phyloP scores from a whole-genome alignment of 2,329 filamentous ascomycete species.

The Nothophoma quercina region DNA sequence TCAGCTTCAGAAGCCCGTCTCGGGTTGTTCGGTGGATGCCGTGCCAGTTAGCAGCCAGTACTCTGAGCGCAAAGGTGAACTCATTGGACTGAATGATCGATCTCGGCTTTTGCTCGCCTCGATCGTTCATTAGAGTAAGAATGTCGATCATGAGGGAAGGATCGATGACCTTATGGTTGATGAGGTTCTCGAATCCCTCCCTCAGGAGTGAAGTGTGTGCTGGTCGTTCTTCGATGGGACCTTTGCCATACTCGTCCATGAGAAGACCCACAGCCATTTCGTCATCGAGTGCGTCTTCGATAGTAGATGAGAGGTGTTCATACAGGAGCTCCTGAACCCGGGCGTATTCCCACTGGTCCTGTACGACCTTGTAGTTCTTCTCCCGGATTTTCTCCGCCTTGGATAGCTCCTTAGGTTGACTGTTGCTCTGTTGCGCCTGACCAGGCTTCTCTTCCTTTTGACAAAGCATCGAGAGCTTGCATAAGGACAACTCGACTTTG shows the following conservation, averaged over 20 bases:
- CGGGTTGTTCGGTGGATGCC: slow-evolving; percentile 53
- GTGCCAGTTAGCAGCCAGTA: slow-evolving; percentile 62
- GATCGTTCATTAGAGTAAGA: slow-evolving; percentile 78
- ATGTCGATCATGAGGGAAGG: slow-evolving; percentile 71
- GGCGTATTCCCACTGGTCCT: slow-evolving; percentile 72
- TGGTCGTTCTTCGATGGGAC: slow-evolving; percentile 64
- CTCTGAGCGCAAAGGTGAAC: slow-evolving; percentile 77
- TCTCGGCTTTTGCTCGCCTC: slow-evolving; percentile 48
- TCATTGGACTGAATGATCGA: slow-evolving; percentile 62
- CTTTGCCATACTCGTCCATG: slow-evolving; percentile 69
- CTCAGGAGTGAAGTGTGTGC: slow-evolving; percentile 76
- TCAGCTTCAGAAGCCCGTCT: slow-evolving; percentile 64
- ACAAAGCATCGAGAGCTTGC: slow-evolving; percentile 73
- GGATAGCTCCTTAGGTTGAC: slow-evolving; percentile 30
- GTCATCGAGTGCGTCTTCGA: slow-evolving; percentile 78
- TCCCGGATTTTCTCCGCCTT: slow-evolving; percentile 52
- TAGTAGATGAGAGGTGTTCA: slow-evolving; percentile 71
- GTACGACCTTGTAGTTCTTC: slow-evolving; percentile 48
- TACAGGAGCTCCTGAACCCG: slow-evolving; percentile 82
- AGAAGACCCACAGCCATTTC: slow-evolving; percentile 79
- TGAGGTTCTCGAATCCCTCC: slow-evolving; percentile 71
- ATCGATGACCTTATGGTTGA: slow-evolving; percentile 73
- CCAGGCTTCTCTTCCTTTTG: slow-evolving; percentile 56
- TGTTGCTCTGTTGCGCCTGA: slow-evolving; percentile 42
- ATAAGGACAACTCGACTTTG: slow-evolving; percentile 88